phyloP scores from a whole-genome alignment of 169 alveolate species.

The Plasmodium malariae region DNA sequence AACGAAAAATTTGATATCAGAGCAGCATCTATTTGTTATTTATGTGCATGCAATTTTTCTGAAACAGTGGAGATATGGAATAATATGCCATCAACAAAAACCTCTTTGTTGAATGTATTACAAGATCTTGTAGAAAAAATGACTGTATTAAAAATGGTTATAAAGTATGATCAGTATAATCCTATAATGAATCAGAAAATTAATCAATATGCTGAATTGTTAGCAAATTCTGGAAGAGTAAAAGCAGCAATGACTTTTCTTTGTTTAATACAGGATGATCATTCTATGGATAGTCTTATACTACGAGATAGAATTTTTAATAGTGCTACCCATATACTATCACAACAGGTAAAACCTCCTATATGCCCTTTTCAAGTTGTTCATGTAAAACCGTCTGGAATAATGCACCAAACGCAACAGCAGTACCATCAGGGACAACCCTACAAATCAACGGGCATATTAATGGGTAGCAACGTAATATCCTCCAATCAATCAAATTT shows the following conservation, averaged over 20 bases:
- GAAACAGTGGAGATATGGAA: conserved; percentile 86
- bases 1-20: conserved; percentile 78
- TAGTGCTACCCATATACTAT: conserved; percentile 80
- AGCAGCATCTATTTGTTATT: conserved; percentile 87
- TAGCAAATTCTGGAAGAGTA: conserved; percentile 83
- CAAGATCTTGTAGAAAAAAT: conserved; percentile 83
- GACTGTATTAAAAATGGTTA: conserved; percentile 80
- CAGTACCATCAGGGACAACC: not conserved
- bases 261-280: conserved; percentile 79
- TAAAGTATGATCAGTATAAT: conserved; percentile 77
- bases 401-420: conserved; percentile 1
- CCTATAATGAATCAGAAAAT: conserved; percentile 78
- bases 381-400: conserved; percentile 64
- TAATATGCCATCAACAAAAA: conserved; percentile 82
- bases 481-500: not conserved
- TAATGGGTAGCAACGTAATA: too few relatives aligned
- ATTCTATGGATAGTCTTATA: conserved; percentile 71
- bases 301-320: conserved; percentile 82
- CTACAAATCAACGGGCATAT: not conserved
- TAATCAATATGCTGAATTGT: conserved; percentile 82
- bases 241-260: conserved; percentile 83
- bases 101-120: conserved; percentile 76
- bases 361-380: conserved; percentile 77
- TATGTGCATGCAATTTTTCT: conserved; percentile 86
- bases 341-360: conserved; percentile 69